phyloP scores from a whole-genome alignment of 768 basidiomycete species.

The Pleurotus pulmonarius region DNA sequence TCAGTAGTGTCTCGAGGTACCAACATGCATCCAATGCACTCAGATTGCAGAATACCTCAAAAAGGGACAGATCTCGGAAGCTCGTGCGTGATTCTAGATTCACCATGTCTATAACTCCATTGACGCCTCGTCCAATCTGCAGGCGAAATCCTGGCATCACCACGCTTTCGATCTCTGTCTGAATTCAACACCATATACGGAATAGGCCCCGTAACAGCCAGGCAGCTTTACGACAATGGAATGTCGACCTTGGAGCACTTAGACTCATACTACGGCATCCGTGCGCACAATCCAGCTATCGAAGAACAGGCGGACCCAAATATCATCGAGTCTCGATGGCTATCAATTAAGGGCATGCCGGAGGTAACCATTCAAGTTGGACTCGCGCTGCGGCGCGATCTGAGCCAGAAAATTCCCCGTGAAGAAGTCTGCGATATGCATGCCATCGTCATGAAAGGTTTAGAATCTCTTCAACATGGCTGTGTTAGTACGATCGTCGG shows the following conservation, averaged over 20 bases:
- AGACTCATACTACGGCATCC: conserved; percentile 57
- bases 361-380: conserved; percentile 45
- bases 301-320: conserved; percentile 8
- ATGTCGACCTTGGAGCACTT: conserved; percentile 69
- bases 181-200: conserved; percentile 65
- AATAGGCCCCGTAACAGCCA: conserved; percentile 70
- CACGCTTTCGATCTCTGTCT: conserved; percentile 54
- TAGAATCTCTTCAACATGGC: conserved; percentile 57
- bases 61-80: conserved; percentile 28
- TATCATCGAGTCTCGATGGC: conserved; percentile 8
- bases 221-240: conserved; percentile 59
- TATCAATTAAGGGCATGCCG: neutral
- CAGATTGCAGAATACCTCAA: conserved; percentile 12
- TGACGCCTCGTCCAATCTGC: conserved; percentile 7
- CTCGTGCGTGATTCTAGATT: conserved; percentile 21
- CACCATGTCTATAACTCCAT: too few species aligned
- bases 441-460: conserved; percentile 59
- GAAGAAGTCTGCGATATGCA: conserved; percentile 78
- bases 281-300: conserved; percentile 10
- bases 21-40: neutral
- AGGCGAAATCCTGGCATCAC: conserved; percentile 45
- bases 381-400: conserved; percentile 54
- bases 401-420: conserved; percentile 55
- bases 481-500: conserved; percentile 77
- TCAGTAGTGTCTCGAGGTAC: neutral